Percentiles rank a stretch among this genome's conserved stretches.
Evolutionary conservation across 768 basidiomycete species (phyloP).

Genomic region (Leccinum imitatum): DNA sequence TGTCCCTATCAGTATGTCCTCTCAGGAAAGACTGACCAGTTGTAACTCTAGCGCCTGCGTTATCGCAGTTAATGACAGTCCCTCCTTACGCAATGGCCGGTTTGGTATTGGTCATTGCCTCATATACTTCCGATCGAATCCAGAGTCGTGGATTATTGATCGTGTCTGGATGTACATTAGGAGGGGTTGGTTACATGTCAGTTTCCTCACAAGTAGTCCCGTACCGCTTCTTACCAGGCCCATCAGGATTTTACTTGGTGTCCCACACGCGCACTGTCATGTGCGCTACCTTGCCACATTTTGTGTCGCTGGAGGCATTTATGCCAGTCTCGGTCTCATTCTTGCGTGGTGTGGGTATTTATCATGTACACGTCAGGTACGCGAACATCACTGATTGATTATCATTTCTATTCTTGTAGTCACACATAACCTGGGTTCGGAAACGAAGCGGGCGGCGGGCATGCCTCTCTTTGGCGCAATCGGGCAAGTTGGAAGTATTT

Average conservation of each 20-base stretch:
- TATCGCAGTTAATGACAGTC: slow-evolving; percentile 51
- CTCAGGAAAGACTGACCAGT: not conserved
- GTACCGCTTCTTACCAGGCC: not conserved
- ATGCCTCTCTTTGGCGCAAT: slow-evolving; percentile 43
- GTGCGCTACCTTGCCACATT: slow-evolving; percentile 48
- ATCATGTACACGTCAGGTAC: not conserved
- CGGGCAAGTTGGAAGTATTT: slow-evolving; percentile 41
- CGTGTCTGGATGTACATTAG: slow-evolving; percentile 29
- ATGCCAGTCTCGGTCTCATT: slow-evolving; percentile 43
- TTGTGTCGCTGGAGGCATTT: slow-evolving; percentile 45
- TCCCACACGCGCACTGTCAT: slow-evolving; percentile 29
- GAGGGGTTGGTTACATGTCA: slow-evolving; percentile 45
- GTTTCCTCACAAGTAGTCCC: not conserved
- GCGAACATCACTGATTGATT: not conserved
- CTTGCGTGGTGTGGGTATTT: slow-evolving; percentile 47
- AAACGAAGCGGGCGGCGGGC: slow-evolving; percentile 45
- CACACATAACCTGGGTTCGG: slow-evolving; percentile 43
- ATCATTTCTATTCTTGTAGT: slow-evolving; percentile 25
- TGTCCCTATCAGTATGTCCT: slow-evolving; percentile 7
- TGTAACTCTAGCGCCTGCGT: slow-evolving; percentile 37
- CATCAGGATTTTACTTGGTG: slow-evolving; percentile 35
- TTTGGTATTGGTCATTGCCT: slow-evolving; percentile 35
- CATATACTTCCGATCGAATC: slow-evolving; percentile 44
- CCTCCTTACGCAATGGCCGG: slow-evolving; percentile 52
- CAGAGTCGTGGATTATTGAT: slow-evolving; percentile 42